These are phyloP conservation scores for Sarocladiaceae sp. DNA, from an alignment of 2,329 filamentous ascomycete genomes.

Conservation along the genomic window DNA sequence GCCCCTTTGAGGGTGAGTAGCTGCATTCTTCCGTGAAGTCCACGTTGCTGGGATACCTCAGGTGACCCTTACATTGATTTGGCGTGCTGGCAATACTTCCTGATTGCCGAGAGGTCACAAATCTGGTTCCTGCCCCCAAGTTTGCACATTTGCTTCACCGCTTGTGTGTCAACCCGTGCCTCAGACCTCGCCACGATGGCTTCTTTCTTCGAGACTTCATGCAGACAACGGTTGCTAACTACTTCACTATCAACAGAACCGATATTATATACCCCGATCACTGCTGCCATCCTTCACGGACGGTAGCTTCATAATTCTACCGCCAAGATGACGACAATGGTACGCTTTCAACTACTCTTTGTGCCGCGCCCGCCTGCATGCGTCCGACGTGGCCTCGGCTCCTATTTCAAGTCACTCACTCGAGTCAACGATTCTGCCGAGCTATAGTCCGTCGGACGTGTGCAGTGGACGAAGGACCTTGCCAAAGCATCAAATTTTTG, in stretches of 20 bases:
- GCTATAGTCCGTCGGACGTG: too few species aligned
- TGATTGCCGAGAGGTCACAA: too few species aligned
- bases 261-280: neutral
- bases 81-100: too few species aligned
- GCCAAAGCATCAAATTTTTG: too few species aligned
- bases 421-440: too few species aligned
- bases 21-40: neutral
- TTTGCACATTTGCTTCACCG: neutral
- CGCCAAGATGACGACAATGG: conserved; percentile 11
- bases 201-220: too few species aligned
- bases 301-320: neutral
- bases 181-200: too few species aligned
- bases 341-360: neutral
- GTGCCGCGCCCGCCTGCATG: neutral
- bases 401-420: neutral
- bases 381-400: neutral
- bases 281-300: neutral
- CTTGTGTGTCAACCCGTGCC: neutral
- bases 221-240: neutral
- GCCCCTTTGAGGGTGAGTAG: neutral
- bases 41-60: too few species aligned
- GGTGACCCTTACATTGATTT: too few species aligned
- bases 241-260: neutral
- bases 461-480: too few species aligned
- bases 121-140: neutral